Base-by-base conservation (phyloP, 768 basidiomycete genomes). In the Tulasnella sp. region DNA sequence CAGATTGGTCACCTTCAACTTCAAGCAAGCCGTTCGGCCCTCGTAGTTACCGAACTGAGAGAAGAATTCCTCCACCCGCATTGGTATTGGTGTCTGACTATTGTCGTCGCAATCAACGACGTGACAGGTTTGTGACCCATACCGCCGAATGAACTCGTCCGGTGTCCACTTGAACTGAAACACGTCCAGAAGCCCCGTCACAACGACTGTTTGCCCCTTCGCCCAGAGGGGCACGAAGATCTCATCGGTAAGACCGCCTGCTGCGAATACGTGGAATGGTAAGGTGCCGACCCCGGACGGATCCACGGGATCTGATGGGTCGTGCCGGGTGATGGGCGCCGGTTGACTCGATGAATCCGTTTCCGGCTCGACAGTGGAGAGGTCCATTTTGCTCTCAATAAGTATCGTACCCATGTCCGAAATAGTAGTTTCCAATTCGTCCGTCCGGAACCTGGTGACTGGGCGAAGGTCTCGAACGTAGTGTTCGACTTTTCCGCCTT, bases 51-150 rank as follows among this genome's bases (percentile, higher is more conserved):
- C 95, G 85, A 97, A 98, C 86, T 86, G 85, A 16, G 86, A 86
- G 84, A 98, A 98, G 86, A 98, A 99, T 78, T 93, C 90, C 8
- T 88, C 89, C 7, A 99, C 92, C 0, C 90, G 93, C 8, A 91
- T 88, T 12, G 89, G 86, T 37, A 37, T 69, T 69, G 34, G 34
- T 82, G 89, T 89, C 83, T 90, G 93, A 75, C 85, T 84, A 79
- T 96, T 93, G 2, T 89, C 90, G 86, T 96, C 93, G 83, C 95
- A 97, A 85, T 97, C 94, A 22, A 95, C 88, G 80, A 98, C 92
- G 76, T 92, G 87, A 84, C 93, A 93, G 40, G 84, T 87, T 81
- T 93, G 90, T 14, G 87, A 85, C 9, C 90, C 92, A 84, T 93
- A 93, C 82, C 91, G 88, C 76, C 90, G 85, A 24, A 91, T 89